Base-by-base conservation (phyloP, 2,329 filamentous ascomycete genomes). In the Teratosphaeria zuluensis region DNA sequence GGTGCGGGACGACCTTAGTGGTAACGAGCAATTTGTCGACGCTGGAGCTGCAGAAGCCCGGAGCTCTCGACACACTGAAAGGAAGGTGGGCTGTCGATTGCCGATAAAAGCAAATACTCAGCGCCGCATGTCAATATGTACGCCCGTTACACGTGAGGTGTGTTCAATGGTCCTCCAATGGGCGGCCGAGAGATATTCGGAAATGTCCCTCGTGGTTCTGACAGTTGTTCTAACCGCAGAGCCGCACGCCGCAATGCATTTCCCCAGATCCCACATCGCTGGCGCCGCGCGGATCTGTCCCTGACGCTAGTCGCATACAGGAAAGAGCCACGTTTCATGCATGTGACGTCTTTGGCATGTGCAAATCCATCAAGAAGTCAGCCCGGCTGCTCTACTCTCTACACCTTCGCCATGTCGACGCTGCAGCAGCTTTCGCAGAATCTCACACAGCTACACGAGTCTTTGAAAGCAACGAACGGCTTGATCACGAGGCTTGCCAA, bases 401-500 rank as follows among this genome's bases (percentile, higher is more conserved):
- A 52, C 32, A 38, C 14, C 11, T 11, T 1, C 53, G 19, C 35
- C 35, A 56, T 59, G 58, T 56, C 66, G 42, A 62, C 62, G 19
- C 32, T 61, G 19, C 61, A 59, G 28, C 62, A 66, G 31, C 65
- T 70, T 24, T 56, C 63, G 6, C 57, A 60, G 33, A 65, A 69
- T 57, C 59, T 70, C 56, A 53, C 63, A 12, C 62, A 62, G 7
- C 77, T 86, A 16, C 80, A 80, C 16, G 77, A 81, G 56, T 73
- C 77, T 19, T 75, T 84, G 60, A 81, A 78, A 65, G 72, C 78
- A 46, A 79, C 78, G 3, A 76, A 80, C 31, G 76, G 78, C 53
- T 78, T 85, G 38, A 81, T 86, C 57, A 75, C 79, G 57, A 78
- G 82, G 38, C 73, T 86, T 19, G 75, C 79, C 63, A 83, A 79